These are phyloP conservation scores for Aspergillus ellipticus DNA, from an alignment of 495 filamentous ascomycete genomes.

Conservation along the genomic window DNA sequence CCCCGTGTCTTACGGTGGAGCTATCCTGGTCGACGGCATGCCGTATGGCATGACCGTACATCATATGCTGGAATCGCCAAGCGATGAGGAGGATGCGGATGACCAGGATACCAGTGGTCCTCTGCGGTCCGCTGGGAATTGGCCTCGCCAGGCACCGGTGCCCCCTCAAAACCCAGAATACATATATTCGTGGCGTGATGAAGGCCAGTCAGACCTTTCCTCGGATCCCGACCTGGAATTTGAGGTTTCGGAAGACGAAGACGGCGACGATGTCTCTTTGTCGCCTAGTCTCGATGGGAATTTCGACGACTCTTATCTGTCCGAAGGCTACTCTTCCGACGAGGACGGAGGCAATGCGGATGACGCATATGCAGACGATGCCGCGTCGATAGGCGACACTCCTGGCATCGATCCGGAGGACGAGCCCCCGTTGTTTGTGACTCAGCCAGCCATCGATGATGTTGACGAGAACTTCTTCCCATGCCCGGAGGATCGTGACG, in stretches of 20 bases:
- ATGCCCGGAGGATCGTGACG: slow-evolving; percentile 56
- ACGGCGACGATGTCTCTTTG: slow-evolving; percentile 35
- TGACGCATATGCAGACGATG: slow-evolving; percentile 53
- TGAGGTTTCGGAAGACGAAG: slow-evolving; percentile 49
- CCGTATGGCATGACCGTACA: slow-evolving; percentile 93
- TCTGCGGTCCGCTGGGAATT: slow-evolving; percentile 34
- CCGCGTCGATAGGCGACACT: slow-evolving; percentile 73
- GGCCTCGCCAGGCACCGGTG: slow-evolving; percentile 18
- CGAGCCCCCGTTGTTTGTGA: slow-evolving; percentile 68
- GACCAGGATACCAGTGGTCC: slow-evolving; percentile 30
- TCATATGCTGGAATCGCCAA: slow-evolving; percentile 86
- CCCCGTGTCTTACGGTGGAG: slow-evolving; percentile 83
- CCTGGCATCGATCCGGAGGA: slow-evolving; percentile 73
- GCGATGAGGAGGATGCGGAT: slow-evolving; percentile 49
- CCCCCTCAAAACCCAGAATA: slow-evolving; percentile 21
- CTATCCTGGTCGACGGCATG: slow-evolving; percentile 77
- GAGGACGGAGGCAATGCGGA: slow-evolving; percentile 37
- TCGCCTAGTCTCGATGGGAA: slow-evolving; percentile 25
- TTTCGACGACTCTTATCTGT: slow-evolving; percentile 40
- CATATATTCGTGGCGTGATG: slow-evolving; percentile 31
- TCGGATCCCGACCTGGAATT: slow-evolving; percentile 33
- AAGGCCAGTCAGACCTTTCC: slow-evolving; percentile 27
- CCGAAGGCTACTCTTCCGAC: slow-evolving; percentile 47
- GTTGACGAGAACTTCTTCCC: slow-evolving; percentile 76
- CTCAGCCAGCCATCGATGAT: slow-evolving; percentile 85